Base-by-base conservation (phyloP, 768 basidiomycete species). In the Leccinum sublutescens region DNA sequence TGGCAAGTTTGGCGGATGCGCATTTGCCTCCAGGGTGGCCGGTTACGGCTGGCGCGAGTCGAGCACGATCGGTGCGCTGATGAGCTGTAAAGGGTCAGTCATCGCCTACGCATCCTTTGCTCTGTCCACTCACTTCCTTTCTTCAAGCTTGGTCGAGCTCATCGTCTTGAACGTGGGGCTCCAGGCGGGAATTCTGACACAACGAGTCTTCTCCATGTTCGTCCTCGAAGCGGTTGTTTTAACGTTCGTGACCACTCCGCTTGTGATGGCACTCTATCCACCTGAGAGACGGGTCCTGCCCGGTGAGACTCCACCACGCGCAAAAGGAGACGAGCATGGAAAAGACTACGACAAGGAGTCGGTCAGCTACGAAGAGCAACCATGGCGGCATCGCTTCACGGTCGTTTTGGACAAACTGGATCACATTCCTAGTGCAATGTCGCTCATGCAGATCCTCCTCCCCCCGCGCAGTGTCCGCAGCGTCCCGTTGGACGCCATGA, bases 121-220 rank as follows among this genome's bases (percentile, higher is more conserved):
- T 53, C 7, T 4, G 19, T n/a, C n/a, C n/a, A 43, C 58, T 68
- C 15, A 66, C 29, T 17, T 12, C 6, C 43, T 49, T n/a, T 53
- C 17, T 36, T 40, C 10, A 43, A 91, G 89, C 23, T 80, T 97
- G 5, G 90, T 98, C 10, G 95, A 97, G 68, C 79, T 98, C 17
- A 97, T 98, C 66, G 95, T 98, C 4, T 85, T 98, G 62, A 99
- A 98, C 66, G 91, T 98, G 62, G 95, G 96, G 3, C 78, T 96
- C 2, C 77, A 81, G 2, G 93, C 91, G 3, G 84, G 85, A 0
- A 94, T 96, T 53, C 78, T 98, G 23, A 81, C 86, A 1, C 79
- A 67, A 58, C 82, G 81, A 25, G 89, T 97, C 7, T 95, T 98
- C 75, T 91, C 93, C 1, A 98, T 97, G 93, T 95, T 98, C 66